Percentiles rank a stretch among this genome's conserved stretches.
Evolutionary conservation across 2,329 filamentous ascomycete species (phyloP).

Genomic region (Hymenoscyphus linearis): DNA sequence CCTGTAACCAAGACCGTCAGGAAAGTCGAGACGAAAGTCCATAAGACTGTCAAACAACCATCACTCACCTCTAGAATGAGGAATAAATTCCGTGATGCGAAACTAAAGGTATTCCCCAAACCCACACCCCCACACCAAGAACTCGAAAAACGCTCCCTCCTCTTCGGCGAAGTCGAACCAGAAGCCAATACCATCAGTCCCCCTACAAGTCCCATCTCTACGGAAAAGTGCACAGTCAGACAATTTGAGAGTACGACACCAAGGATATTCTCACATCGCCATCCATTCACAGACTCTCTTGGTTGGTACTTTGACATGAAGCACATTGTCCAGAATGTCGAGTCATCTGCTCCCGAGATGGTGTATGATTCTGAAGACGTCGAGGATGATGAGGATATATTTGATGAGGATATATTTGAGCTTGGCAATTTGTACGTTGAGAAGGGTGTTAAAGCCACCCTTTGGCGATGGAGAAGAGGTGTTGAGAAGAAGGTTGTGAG

Average conservation of each 20-base stretch:
- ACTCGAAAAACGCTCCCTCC: not conserved
- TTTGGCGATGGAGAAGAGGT: not conserved
- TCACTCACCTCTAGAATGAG: not conserved
- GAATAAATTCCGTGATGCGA: not conserved
- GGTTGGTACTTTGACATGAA: not conserved
- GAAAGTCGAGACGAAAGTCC: not conserved
- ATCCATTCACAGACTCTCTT: not conserved
- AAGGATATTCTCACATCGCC: not conserved
- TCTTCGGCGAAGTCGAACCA: conserved; percentile 2
- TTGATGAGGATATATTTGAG: not conserved
- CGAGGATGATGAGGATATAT: not conserved
- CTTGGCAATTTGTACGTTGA: not conserved
- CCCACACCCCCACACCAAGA: not conserved
- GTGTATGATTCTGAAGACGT: not conserved
- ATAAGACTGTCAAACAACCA: not conserved
- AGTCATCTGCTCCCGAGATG: not conserved
- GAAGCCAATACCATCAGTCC: not conserved
- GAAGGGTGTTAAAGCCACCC: not conserved
- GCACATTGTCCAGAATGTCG: not conserved
- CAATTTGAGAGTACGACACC: not conserved
- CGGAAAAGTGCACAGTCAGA: not conserved
- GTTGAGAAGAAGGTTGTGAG: not conserved
- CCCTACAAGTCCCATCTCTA: not conserved
- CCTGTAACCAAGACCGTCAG: not conserved
- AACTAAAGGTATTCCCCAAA: not conserved